Percentiles rank a stretch among this genome's conserved stretches.
Evolutionary conservation across 192 early-diverging fungal species (phyloP).

Genomic region (Mortierella antarctica): DNA sequence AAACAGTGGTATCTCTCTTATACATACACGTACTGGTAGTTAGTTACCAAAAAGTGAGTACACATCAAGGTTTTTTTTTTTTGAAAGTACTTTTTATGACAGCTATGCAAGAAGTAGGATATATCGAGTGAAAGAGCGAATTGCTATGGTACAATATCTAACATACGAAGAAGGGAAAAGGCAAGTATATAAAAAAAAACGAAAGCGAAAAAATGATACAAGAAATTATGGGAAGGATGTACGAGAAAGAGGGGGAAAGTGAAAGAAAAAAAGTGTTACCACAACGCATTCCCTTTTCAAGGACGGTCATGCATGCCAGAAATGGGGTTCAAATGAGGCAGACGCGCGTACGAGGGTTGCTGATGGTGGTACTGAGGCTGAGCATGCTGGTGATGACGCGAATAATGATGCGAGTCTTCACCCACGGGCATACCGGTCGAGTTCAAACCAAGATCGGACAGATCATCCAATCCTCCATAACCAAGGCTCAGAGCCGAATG

Average conservation of each 20-base stretch:
- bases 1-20: no score
- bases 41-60: no score
- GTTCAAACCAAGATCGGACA: constrained; percentile 10
- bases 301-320: constrained; percentile 25
- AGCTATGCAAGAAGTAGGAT: no score
- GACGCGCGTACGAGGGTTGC: constrained; percentile 8
- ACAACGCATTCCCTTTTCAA: background rate
- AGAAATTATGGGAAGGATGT: background rate
- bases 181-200: background rate
- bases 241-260: background rate
- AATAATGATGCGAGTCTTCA: constrained; percentile 14
- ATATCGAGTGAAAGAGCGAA: no score
- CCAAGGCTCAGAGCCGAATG: constrained; percentile 32
- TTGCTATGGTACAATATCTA: background rate
- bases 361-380: constrained; percentile 29
- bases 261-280: background rate
- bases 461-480: constrained; percentile 17
- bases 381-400: constrained; percentile 18
- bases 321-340: constrained; percentile 23
- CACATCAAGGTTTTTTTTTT: no score
- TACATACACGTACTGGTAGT: no score
- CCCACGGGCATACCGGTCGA: constrained; percentile 2
- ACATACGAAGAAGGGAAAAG: background rate
- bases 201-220: constrained; percentile 2
- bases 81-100: no score